Base-by-base conservation (phyloP, 2,329 filamentous ascomycete genomes). In the Geosmithia flava region DNA sequence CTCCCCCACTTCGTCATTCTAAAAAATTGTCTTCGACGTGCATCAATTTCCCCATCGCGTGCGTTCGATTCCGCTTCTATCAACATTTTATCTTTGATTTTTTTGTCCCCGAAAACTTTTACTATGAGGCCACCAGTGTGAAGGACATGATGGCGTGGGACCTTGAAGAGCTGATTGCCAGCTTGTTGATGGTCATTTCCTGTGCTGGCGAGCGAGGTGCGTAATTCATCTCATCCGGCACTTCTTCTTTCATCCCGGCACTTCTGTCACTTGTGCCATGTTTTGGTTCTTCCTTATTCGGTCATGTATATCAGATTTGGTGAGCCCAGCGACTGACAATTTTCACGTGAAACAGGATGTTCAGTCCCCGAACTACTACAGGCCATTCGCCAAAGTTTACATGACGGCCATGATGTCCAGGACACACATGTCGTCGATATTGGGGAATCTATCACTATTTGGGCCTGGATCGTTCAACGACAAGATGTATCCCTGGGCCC, bases 141-240 rank as follows among this genome's bases (percentile, higher is more conserved):
- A 44, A 23, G 43, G 42, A 53, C 48, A 53, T 44, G 47, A 68
- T 68, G 65, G 59, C 60, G 48, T 61, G 59, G 50, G 64, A 67
- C 53, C 62, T 66, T 23, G 65, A 68, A 56, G 62, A 61, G 52
- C 54, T 66, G 52, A 64, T 68, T 50, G 61, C 58, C 44, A 56
- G 57, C 48, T 55, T 67, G 44, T 53, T 68, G 51, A 58, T 64
- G 45, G 53, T 65, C 33, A 61, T 67, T 42, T 60, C 65, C 44
- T 68, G 64, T 50, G 58, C 61, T 20, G 65, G 65, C 46, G 64
- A 67, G 55, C 53, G 62, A 55, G 64, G 66, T 62, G 50, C 56
- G 63, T 59, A 33, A 23, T 10, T 29, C 20, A 33, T 42, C 16
- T 45, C 11, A 10, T 29, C 17, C 13, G 17, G 19, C 37, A 20